Evolutionary conservation across 352 stramenopile genomes (phyloP).

Genomic region (Stramenopiles sp.): DNA sequence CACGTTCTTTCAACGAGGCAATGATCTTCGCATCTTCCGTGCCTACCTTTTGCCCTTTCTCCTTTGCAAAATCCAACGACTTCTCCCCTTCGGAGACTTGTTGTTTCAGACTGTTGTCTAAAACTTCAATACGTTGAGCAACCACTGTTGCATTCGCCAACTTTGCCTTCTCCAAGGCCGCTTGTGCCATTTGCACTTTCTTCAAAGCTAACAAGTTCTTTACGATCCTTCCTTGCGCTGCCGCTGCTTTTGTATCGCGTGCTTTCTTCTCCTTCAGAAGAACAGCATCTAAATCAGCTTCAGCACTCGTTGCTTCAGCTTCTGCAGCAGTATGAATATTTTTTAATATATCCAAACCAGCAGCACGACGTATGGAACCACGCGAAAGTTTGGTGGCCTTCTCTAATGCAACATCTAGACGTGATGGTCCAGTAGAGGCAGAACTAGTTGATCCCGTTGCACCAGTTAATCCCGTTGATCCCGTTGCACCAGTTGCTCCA

Average conservation of each 20-base stretch:
- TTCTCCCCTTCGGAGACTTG: neutral
- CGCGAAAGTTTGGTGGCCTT: neutral
- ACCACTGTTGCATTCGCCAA: neutral
- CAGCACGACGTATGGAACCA: constrained; percentile 4
- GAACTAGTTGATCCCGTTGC: neutral
- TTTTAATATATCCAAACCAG: constrained; percentile 3
- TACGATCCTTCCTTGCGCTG: neutral
- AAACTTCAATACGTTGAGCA: neutral
- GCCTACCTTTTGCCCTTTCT: neutral
- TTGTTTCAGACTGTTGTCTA: neutral
- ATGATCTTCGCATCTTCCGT: neutral
- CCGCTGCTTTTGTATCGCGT: neutral
- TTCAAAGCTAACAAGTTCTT: constrained; percentile 4
- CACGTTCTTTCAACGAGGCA: neutral
- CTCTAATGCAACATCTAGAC: neutral
- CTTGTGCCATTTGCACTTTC: neutral
- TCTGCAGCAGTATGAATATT: neutral
- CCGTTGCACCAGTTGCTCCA: neutral
- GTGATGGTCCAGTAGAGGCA: neutral
- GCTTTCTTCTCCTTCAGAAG: neutral
- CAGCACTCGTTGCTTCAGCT: neutral
- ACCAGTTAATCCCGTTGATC: neutral
- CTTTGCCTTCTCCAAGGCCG: constrained; percentile 11
- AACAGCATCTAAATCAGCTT: constrained; percentile 7
- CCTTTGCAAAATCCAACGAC: neutral